Evolutionary conservation across 306 rosid species (phyloP).

Genomic region (Pachyrhizus erosus): DNA sequence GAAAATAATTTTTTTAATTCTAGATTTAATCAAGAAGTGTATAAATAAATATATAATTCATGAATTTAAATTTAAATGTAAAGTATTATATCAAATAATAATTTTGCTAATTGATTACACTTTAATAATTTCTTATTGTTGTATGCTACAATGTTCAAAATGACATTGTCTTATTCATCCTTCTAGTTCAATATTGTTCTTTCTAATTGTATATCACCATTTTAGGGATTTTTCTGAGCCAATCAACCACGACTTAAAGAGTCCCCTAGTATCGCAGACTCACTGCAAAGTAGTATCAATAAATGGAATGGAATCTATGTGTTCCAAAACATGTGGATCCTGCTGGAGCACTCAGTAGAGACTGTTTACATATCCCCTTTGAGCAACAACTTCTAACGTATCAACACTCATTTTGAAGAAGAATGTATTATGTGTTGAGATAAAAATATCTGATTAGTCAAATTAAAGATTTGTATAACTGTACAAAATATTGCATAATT

Average conservation of each 20-base stretch:
- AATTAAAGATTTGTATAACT: too few relatives aligned
- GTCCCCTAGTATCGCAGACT: not conserved
- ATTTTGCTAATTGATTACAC: too few relatives aligned
- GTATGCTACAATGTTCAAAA: slow-evolving; percentile 42
- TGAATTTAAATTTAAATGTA: too few relatives aligned
- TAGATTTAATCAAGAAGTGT: too few relatives aligned
- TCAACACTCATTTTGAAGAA: not conserved
- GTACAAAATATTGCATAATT: too few relatives aligned
- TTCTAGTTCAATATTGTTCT: not conserved
- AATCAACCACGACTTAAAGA: slow-evolving; percentile 14
- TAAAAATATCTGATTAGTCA: too few relatives aligned
- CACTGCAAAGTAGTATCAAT: slow-evolving; percentile 49
- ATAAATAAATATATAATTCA: too few relatives aligned
- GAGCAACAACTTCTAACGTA: not conserved
- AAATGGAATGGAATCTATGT: slow-evolving; percentile 24
- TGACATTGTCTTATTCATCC: slow-evolving; percentile 40
- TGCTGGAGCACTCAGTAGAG: not conserved
- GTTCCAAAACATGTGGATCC: slow-evolving; percentile 23
- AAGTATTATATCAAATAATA: too few relatives aligned
- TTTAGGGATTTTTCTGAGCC: not conserved
- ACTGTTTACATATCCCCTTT: not conserved
- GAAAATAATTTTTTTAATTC: too few relatives aligned
- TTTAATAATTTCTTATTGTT: too few relatives aligned
- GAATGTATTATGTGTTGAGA: too few relatives aligned
- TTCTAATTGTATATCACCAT: not conserved